Evolutionary conservation across 352 stramenopile species (phyloP).

Genomic region (Pythium angustatum): DNA sequence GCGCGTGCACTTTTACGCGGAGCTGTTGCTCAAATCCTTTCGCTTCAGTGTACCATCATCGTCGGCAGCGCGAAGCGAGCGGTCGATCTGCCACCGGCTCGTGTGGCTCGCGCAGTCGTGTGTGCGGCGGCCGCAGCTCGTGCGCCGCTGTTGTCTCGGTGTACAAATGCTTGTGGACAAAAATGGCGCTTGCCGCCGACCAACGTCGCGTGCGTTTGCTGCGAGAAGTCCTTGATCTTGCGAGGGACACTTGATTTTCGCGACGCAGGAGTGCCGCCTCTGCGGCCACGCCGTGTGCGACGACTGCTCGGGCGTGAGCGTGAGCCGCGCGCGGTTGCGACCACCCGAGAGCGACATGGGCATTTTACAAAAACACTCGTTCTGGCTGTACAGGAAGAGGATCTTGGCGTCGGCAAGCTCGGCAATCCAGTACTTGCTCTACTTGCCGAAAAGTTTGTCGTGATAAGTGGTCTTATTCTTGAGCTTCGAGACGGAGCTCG

Average conservation of each 20-base stretch:
- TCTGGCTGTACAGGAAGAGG: conserved; percentile 85
- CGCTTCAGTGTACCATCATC: conserved; percentile 16
- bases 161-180: conserved; percentile 50
- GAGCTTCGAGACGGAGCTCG: conserved; percentile 33
- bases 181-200: conserved; percentile 39
- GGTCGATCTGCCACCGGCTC: conserved; percentile 22
- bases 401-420: conserved; percentile 59
- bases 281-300: conserved; percentile 64
- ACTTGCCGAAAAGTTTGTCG: conserved; percentile 67
- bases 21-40: conserved; percentile 28
- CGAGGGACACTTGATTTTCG: conserved; percentile 41
- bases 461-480: conserved; percentile 30
- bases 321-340: conserved; percentile 7
- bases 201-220: conserved; percentile 65
- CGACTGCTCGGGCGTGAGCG: conserved; percentile 39
- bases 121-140: conserved; percentile 40
- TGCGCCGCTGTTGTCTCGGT: conserved; percentile 60
- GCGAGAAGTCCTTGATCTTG: conserved; percentile 48
- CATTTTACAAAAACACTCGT: conserved; percentile 83
- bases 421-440: conserved; percentile 68
- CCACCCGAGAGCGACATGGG: conserved; percentile 66
- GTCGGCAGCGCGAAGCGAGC: background rate
- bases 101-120: conserved; percentile 23
- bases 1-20: conserved; percentile 33
- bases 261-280: conserved; percentile 55